Evolutionary conservation across 257 asterid genomes (phyloP), one percentile per base, ranked within the genome.

Genomic region (Anisodus acutangulus): DNA sequence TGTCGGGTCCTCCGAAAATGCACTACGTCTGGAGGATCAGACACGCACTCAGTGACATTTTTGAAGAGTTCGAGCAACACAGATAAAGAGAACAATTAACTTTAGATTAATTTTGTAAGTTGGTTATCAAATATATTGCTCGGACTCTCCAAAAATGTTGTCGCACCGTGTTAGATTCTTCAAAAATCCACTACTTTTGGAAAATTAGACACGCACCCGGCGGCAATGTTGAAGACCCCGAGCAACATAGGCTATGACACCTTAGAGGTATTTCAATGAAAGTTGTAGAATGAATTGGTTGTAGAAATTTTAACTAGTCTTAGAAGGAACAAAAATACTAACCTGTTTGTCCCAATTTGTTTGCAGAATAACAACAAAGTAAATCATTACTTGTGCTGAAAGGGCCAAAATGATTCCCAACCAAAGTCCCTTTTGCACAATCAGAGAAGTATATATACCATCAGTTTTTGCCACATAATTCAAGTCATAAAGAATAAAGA

Each of bases 331-430:
- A 16, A 37, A 37, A 2, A 22, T 8, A 17, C 54, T 85, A 86
- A 93, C 96, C 91, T 93, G 94, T 1, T 81, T 22, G n/a, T 91
- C 94, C 95, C 97, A 92, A 15, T 93, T 84, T 5, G 95, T 93
- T 53, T 91, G 74, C 41, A 90, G 15, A 16, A 91, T 86, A 66
- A 91, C 85, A 78, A 90, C 80, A 4, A 88, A 87, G 59, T 91
- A 89, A 86, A 91, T 86, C 26, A 90, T n/a, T 1, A 91, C 91
- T 69, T 92, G 97, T 0, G 87, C 90, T 22, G 89, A 87, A 22
- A 92, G 85, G 13, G 98, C 95, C 16, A 91, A 88, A 62, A 86
- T 83, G 54, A 93, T 86, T 22, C 97, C 98, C 2, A 82, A 76
- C 98, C 94, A 90, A 2, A 93, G 92, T 0, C 97, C 93, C 97